These are phyloP conservation scores for Astragalus glycyphyllos DNA, from an alignment of 306 rosid genomes.

Conservation along the genomic window DNA sequence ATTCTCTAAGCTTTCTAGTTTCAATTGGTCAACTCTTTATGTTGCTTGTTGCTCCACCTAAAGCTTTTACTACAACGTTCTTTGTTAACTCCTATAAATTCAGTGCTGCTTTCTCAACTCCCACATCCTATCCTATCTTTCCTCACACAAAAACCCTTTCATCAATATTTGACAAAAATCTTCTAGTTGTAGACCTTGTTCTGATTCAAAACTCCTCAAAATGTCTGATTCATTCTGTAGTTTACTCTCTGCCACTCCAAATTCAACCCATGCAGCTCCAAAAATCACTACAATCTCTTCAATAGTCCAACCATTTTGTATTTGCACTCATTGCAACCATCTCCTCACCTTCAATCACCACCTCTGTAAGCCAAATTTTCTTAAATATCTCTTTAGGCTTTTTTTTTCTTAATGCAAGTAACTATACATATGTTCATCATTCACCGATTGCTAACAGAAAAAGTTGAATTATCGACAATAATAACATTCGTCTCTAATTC, in stretches of 20 bases:
- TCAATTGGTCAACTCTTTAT: slow-evolving; percentile 50
- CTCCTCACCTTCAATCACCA: slow-evolving; percentile 46
- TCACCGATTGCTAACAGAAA: too few relatives aligned
- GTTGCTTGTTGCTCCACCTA: slow-evolving; percentile 49
- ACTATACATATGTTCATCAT: too few relatives aligned
- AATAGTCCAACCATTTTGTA: slow-evolving; percentile 43
- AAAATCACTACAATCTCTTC: slow-evolving; percentile 38
- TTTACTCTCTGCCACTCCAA: slow-evolving; percentile 44
- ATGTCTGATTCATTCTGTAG: slow-evolving; percentile 50
- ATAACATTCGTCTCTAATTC: background rate
- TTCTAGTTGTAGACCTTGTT: slow-evolving; percentile 12
- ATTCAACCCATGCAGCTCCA: slow-evolving; percentile 41
- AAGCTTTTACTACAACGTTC: slow-evolving; percentile 52
- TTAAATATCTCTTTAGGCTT: background rate
- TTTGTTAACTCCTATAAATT: slow-evolving; percentile 47
- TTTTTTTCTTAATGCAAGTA: too few relatives aligned
- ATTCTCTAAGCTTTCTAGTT: slow-evolving; percentile 33
- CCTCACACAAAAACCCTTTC: slow-evolving; percentile 40
- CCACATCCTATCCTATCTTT: slow-evolving; percentile 34
- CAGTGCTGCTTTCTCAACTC: slow-evolving; percentile 20
- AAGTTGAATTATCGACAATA: too few relatives aligned
- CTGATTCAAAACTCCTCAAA: slow-evolving; percentile 27
- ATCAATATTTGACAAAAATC: slow-evolving; percentile 14
- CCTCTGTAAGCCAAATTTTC: slow-evolving; percentile 44
- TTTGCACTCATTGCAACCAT: slow-evolving; percentile 49